Percentiles rank a stretch among this genome's conserved stretches.
Evolutionary conservation across 2,329 filamentous ascomycete species (phyloP).

Genomic region (Taxawa tesnikishii): DNA sequence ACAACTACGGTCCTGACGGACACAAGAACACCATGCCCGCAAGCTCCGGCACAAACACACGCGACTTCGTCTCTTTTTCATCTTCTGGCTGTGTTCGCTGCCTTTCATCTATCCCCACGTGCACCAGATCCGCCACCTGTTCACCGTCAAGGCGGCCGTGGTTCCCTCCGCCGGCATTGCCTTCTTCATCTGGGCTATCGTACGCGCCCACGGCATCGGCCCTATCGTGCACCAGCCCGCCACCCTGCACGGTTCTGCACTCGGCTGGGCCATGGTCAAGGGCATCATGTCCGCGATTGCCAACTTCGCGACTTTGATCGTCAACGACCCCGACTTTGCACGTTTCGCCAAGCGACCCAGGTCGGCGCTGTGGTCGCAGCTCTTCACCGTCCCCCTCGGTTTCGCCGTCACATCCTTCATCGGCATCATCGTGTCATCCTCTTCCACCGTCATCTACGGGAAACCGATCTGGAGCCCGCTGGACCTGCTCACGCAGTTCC

Average conservation of each 20-base stretch:
- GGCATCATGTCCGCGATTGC: constrained; percentile 83
- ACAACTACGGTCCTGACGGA: constrained; percentile 22
- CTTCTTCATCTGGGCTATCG: constrained; percentile 79
- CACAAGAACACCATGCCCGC: constrained; percentile 56
- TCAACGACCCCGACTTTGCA: constrained; percentile 12
- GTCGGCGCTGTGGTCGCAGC: constrained; percentile 11
- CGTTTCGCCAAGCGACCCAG: constrained; percentile 16
- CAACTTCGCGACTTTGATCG: constrained; percentile 54
- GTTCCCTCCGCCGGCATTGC: constrained; percentile 70
- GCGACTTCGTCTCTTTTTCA: constrained; percentile 65
- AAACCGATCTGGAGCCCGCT: constrained; percentile 30
- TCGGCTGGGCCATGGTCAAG: constrained; percentile 73
- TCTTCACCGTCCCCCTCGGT: constrained; percentile 34
- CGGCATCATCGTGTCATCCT: constrained; percentile 39
- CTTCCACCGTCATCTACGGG: constrained; percentile 30
- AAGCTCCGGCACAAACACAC: constrained; percentile 58
- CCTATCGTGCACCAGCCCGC: constrained; percentile 64
- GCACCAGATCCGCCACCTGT: constrained; percentile 77
- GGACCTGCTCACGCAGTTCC: constrained; percentile 24
- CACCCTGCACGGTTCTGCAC: constrained; percentile 49
- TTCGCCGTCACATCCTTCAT: constrained; percentile 27
- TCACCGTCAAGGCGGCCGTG: constrained; percentile 79
- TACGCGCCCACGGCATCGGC: constrained; percentile 69
- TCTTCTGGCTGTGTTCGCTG: constrained; percentile 73
- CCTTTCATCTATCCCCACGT: constrained; percentile 85